Conservation (phyloP, 2,329 filamentous ascomycete species). For the Xylariaceae sp. region DNA sequence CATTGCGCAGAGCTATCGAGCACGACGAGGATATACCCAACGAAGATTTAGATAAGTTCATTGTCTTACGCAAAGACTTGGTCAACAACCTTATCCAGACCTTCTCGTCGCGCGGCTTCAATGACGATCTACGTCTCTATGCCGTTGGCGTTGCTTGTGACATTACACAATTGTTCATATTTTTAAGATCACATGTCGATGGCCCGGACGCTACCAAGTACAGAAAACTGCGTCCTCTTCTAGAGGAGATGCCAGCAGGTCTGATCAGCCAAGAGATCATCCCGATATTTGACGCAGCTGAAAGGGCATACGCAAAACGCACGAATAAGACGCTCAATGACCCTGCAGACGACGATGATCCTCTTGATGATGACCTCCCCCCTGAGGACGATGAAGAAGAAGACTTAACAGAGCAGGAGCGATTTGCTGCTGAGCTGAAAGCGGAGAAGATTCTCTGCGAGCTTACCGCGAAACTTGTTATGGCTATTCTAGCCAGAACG, state of each 20-base stretch:
- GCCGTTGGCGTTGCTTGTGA: slow-evolving; percentile 82
- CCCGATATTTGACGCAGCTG: slow-evolving; percentile 77
- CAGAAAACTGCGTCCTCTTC: slow-evolving; percentile 63
- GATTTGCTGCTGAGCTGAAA: slow-evolving; percentile 70
- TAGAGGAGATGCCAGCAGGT: slow-evolving; percentile 70
- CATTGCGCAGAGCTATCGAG: slow-evolving; percentile 60
- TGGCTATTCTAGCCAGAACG: slow-evolving; percentile 76
- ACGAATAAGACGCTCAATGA: slow-evolving; percentile 66
- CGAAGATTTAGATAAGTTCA: slow-evolving; percentile 65
- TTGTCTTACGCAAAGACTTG: slow-evolving; percentile 61
- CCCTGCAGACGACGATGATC: slow-evolving; percentile 75
- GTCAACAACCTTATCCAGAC: slow-evolving; percentile 69
- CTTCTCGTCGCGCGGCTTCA: slow-evolving; percentile 69
- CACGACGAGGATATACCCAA: slow-evolving; percentile 62
- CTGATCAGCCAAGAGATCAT: slow-evolving; percentile 70
- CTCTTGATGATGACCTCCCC: slow-evolving; percentile 65
- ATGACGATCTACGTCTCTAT: slow-evolving; percentile 79
- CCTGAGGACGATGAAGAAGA: slow-evolving; percentile 66
- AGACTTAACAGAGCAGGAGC: slow-evolving; percentile 61
- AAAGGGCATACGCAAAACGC: slow-evolving; percentile 78
- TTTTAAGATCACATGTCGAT: slow-evolving; percentile 64
- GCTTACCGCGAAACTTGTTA: slow-evolving; percentile 81
- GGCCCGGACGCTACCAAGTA: slow-evolving; percentile 53
- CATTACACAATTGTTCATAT: slow-evolving; percentile 78
- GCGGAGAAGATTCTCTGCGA: slow-evolving; percentile 88